Conservation (phyloP, 2,329 filamentous ascomycete genomes). For the Arthroderma sp. region DNA sequence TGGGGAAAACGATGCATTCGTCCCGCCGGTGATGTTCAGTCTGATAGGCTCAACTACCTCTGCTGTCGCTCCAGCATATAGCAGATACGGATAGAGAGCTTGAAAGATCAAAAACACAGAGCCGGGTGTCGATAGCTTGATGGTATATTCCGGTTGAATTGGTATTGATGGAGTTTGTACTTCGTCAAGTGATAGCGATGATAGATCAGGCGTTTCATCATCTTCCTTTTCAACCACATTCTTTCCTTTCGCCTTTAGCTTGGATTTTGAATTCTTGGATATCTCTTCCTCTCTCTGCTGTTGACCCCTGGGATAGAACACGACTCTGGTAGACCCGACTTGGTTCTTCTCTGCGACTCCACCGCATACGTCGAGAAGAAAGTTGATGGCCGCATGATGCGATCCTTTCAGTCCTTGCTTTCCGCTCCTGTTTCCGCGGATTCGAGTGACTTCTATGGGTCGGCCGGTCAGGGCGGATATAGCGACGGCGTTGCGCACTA, state of each 20-base stretch:
- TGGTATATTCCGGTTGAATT: slow-evolving; percentile 24
- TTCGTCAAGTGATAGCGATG: slow-evolving; percentile 1
- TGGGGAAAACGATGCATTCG: slow-evolving; percentile 43
- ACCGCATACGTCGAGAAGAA: slow-evolving; percentile 37
- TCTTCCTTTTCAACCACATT: not conserved
- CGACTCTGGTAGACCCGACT: slow-evolving; percentile 24
- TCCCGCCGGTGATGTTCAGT: slow-evolving; percentile 43
- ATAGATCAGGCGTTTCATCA: not conserved
- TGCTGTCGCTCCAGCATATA: slow-evolving; percentile 29
- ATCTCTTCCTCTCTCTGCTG: not conserved
- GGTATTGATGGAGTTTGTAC: slow-evolving; percentile 5
- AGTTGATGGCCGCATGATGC: slow-evolving; percentile 43
- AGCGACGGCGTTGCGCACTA: slow-evolving; percentile 44
- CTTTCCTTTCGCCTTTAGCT: not conserved
- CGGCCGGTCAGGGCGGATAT: slow-evolving; percentile 40
- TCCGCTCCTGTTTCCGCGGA: slow-evolving; percentile 39
- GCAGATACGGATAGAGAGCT: slow-evolving; percentile 45
- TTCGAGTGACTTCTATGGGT: slow-evolving; percentile 39
- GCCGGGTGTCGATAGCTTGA: slow-evolving; percentile 38
- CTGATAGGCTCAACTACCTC: slow-evolving; percentile 14
- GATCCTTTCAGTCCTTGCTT: slow-evolving; percentile 45
- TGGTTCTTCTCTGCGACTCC: slow-evolving; percentile 27
- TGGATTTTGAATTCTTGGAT: not conserved
- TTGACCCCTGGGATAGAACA: slow-evolving; percentile 18
- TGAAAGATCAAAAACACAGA: slow-evolving; percentile 45